Base-by-base conservation (phyloP, 768 basidiomycete genomes). In the Clathrus columnatus region DNA sequence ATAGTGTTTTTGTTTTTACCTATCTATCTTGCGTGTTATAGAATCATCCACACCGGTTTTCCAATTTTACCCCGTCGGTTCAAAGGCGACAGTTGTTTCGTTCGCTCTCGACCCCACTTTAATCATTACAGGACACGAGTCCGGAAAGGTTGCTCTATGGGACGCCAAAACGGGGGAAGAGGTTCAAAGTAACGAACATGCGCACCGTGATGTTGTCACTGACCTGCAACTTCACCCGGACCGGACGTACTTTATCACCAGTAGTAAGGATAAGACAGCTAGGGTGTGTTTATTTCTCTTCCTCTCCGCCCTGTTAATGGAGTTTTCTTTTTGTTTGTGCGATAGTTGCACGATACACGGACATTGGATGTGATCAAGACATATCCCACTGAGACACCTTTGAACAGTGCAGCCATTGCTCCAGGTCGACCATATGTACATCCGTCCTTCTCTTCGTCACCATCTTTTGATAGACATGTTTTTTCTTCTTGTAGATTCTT, bases 241-340 rank as follows among this genome's bases (percentile, higher is more conserved):
- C 67, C 78, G 90, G 56, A 87, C 91, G 16, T 99, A 97, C 69
- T 96, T 97, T 69, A 77, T 97, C 66, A 99, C 96, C 6, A 87
- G 87, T 65, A 91, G 88, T 72, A 97, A 96, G 72, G 96, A 99
- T 70, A 97, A 98, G 75, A 85, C 84, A 26, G 93, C 96, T 27
- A 82, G 91, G 75, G 91, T 92, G 59, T 51, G 85, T 73, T 29
- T 7, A 27, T 4, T 11, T 30, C 17, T 50, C 45, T 36, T 18
- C 41, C 42, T 36, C 11, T 6, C 21, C 8, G 2, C 7, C 18
- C 7, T 41, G 21, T 17, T 17, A 27, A 41, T 48, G 53, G 27
- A 62, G 27, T 16, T 44, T 11, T 10, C 36, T 11, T 5, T 46
- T 51, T 30, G n/a, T 17, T 47, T 23, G 6, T 32, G 41, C 48